phyloP scores from a whole-genome alignment of 176 grass and related monocot genomes.

The Melocanna baccifera region DNA sequence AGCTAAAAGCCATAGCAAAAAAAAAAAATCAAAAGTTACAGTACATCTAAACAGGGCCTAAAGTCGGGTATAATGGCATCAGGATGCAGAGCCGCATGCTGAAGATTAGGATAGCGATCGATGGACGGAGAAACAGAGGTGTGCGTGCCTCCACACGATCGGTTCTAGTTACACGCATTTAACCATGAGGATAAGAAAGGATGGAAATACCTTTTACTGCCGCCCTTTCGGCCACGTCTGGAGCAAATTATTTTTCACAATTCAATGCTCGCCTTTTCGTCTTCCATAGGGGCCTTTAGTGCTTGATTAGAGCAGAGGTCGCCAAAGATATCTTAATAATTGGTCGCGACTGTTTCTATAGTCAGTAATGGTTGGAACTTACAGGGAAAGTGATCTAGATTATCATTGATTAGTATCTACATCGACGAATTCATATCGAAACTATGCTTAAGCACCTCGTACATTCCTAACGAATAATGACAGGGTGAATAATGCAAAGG shows the following conservation, averaged over 20 bases:
- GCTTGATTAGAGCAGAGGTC: too few species aligned
- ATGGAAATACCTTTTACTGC: background rate
- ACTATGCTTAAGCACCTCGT: slow-evolving; percentile 19
- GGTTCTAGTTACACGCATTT: background rate
- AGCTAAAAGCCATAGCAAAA: too few species aligned
- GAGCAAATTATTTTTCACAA: background rate
- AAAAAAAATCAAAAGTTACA: too few species aligned
- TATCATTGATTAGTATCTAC: background rate
- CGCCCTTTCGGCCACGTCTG: background rate
- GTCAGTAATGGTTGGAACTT: too few species aligned
- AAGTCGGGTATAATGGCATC: slow-evolving; percentile 23
- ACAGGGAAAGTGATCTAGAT: background rate
- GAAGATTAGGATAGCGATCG: slow-evolving; percentile 10
- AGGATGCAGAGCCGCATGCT: background rate
- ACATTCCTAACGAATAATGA: slow-evolving; percentile 33
- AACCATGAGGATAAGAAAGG: background rate
- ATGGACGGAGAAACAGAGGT: background rate
- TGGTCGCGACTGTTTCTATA: too few species aligned
- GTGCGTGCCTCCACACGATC: background rate
- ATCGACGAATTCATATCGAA: background rate
- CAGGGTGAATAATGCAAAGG: slow-evolving; percentile 39
- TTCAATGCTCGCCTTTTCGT: background rate
- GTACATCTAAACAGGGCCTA: background rate
- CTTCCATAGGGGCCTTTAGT: too few species aligned
- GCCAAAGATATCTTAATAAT: too few species aligned